phyloP scores from a whole-genome alignment of 495 filamentous ascomycete genomes.

The Amphirosellinia nigrospora region DNA sequence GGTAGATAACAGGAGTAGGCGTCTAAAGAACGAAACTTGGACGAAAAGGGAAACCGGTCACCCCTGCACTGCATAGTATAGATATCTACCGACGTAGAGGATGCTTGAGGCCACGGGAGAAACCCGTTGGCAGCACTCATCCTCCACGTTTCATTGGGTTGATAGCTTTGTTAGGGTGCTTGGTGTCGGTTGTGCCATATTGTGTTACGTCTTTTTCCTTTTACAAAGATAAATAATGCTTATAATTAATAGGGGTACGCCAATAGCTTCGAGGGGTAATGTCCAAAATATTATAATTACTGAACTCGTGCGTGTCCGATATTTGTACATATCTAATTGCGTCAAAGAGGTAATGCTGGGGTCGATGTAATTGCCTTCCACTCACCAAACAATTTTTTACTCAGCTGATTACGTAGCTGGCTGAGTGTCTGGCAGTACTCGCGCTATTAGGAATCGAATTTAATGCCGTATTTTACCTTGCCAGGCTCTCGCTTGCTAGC shows the following conservation, averaged over 20 bases:
- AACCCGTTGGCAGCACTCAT: neutral
- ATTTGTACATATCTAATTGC: neutral
- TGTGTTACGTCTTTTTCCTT: neutral
- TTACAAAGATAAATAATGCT: neutral
- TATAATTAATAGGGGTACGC: neutral
- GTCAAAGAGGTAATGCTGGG: neutral
- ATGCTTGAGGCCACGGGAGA: neutral
- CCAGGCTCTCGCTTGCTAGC: neutral
- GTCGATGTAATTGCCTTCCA: neutral
- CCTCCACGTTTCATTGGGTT: neutral
- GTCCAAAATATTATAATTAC: neutral
- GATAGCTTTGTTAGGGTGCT: neutral
- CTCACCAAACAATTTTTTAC: neutral
- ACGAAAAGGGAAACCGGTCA: slow-evolving; percentile 27
- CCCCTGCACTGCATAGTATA: slow-evolving; percentile 24
- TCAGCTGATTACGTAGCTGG: neutral
- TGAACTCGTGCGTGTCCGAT: neutral
- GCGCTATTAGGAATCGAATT: neutral
- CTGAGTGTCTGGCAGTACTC: neutral
- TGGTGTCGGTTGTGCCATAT: neutral
- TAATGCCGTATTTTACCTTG: neutral
- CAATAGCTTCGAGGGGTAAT: neutral
- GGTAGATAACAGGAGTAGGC: neutral
- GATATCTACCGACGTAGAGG: neutral
- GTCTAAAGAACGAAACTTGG: slow-evolving; percentile 21